These are phyloP conservation scores for Hemileia vastatrix DNA, from an alignment of 1,284 basidiomycete species.

Conservation along the genomic window DNA sequence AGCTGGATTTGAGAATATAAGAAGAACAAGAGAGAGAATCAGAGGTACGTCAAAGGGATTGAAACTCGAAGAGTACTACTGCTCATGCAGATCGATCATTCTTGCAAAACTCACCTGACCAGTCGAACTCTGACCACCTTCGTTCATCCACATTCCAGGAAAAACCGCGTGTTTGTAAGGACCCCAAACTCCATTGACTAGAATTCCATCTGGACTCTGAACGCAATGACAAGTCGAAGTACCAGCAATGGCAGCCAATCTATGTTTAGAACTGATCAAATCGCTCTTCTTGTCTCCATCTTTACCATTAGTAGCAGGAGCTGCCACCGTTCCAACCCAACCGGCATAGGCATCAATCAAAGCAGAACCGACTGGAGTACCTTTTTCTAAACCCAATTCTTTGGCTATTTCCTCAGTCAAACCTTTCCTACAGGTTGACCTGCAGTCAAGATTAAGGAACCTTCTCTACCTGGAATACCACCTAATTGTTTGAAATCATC, in stretches of 20 bases:
- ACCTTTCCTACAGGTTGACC: constrained; percentile 82
- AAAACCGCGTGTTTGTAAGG: constrained; percentile 86
- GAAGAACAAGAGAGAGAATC: constrained; percentile 3
- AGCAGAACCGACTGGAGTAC: constrained; percentile 83
- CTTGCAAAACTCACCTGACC: constrained; percentile 75
- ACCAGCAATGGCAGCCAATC: constrained; percentile 85
- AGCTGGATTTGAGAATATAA: constrained; percentile 49
- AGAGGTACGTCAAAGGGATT: constrained; percentile 2
- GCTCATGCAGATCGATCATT: too few species aligned
- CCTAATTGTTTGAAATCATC: constrained; percentile 68
- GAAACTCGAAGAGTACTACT: constrained; percentile 10
- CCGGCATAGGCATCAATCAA: constrained; percentile 97
- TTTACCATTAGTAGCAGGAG: constrained; percentile 55
- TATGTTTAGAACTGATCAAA: constrained; percentile 51
- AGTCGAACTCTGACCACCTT: constrained; percentile 97
- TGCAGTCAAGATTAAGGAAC: constrained; percentile 65
- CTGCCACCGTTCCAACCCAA: constrained; percentile 92
- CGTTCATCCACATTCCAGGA: constrained; percentile 85
- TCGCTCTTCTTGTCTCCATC: constrained; percentile 48
- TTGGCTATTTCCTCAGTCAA: constrained; percentile 66
- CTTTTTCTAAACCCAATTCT: constrained; percentile 72
- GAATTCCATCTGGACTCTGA: constrained; percentile 60
- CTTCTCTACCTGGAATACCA: constrained; percentile 54
- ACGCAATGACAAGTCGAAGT: constrained; percentile 94
- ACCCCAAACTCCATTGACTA: constrained; percentile 91